These are phyloP conservation scores for Pharnaceum exiguum DNA, from an alignment of 148 eudicot genomes.

Conservation along the genomic window DNA sequence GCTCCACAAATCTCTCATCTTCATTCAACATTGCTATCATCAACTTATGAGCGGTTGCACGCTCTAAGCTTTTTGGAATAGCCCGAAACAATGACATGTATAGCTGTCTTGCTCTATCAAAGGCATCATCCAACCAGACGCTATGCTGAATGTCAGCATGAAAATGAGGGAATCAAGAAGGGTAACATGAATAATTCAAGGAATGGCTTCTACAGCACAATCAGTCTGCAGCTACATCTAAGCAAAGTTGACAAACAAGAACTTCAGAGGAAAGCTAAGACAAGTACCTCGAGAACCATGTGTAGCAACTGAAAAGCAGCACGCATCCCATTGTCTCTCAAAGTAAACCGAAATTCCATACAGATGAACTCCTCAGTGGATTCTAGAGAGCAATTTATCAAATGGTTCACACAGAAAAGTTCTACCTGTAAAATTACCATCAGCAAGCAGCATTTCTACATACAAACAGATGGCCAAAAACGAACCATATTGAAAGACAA, in stretches of 20 bases:
- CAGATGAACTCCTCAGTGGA: constrained; percentile 96
- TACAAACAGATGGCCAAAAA: neutral
- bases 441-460: too few relatives aligned
- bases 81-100: constrained; percentile 94
- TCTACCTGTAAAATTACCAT: too few relatives aligned
- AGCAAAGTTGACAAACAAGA: neutral
- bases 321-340: constrained; percentile 97
- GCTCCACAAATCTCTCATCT: constrained; percentile 97
- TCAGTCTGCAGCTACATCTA: neutral
- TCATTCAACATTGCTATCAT: constrained; percentile 93
- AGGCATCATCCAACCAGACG: constrained; percentile 98
- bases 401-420: constrained; percentile 96
- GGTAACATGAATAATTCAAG: constrained; percentile 1
- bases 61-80: constrained; percentile 97
- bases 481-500: neutral
- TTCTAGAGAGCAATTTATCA: constrained; percentile 95
- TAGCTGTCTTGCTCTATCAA: constrained; percentile 91
- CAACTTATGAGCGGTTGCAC: constrained; percentile 94
- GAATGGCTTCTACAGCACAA: neutral
- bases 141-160: constrained; percentile 74
- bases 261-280: neutral
- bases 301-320: constrained; percentile 98
- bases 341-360: constrained; percentile 98
- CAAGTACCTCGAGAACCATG: constrained; percentile 95
- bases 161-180: neutral